Conservation (phyloP, 225 moss, liverwort and hornwort species). For the Lunularia cruciata region DNA sequence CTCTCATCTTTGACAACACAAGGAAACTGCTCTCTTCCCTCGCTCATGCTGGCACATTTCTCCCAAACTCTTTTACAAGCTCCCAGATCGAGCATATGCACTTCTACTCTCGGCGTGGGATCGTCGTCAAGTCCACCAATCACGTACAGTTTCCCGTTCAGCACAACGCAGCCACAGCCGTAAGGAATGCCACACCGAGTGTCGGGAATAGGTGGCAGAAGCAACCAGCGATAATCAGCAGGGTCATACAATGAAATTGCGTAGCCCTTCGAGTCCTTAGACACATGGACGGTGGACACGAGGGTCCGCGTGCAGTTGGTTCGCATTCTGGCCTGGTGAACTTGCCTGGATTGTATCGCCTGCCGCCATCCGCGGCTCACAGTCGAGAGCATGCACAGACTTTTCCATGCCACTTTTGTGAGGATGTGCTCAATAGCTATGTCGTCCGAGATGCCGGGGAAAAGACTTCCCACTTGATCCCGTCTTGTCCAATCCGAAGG, state of each 20-base stretch:
- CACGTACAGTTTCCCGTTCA: slow-evolving; percentile 33
- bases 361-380: slow-evolving; percentile 29
- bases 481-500: not conserved
- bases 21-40: not conserved
- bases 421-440: slow-evolving; percentile 28
- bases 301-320: slow-evolving; percentile 10
- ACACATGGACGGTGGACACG: slow-evolving; percentile 26
- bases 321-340: slow-evolving; percentile 25
- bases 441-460: slow-evolving; percentile 36
- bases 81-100: slow-evolving; percentile 31
- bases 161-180: slow-evolving; percentile 30
- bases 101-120: slow-evolving; percentile 18
- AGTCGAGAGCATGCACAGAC: slow-evolving; percentile 21
- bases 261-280: slow-evolving; percentile 27
- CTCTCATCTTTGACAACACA: slow-evolving; percentile 27
- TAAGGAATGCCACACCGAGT: slow-evolving; percentile 30
- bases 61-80: slow-evolving; percentile 29
- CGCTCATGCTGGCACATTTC: slow-evolving; percentile 19
- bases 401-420: slow-evolving; percentile 37
- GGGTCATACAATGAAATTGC: slow-evolving; percentile 28
- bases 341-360: slow-evolving; percentile 25
- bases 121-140: slow-evolving; percentile 35
- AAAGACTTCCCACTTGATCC: slow-evolving; percentile 11
- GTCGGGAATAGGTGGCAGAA: slow-evolving; percentile 25
- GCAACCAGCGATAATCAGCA: slow-evolving; percentile 2